Evolutionary conservation across 345 rosid species (phyloP).

Genomic region (Atalantia buxifolia): DNA sequence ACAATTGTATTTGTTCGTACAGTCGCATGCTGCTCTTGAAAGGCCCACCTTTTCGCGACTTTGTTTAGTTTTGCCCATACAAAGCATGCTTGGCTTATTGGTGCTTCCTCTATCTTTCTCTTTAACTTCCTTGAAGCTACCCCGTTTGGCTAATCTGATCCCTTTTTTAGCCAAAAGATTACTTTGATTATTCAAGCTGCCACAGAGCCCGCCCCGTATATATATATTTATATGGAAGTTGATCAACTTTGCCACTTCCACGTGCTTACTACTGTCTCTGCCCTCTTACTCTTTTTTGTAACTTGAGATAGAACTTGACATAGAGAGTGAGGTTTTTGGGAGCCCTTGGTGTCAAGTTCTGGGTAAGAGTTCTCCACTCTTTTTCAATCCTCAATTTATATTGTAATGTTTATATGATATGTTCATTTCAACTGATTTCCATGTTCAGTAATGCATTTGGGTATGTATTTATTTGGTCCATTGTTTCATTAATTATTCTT

Average conservation of each 20-base stretch:
- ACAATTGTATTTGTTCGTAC: too few species aligned
- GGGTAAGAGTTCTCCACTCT: slow-evolving; percentile 11
- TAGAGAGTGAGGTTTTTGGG: not conserved
- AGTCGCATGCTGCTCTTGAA: too few species aligned
- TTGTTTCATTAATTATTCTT: not conserved
- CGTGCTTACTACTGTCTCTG: not conserved
- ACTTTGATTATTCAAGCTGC: slow-evolving; percentile 15
- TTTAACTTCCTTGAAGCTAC: slow-evolving; percentile 29
- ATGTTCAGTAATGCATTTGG: not conserved
- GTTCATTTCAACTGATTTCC: not conserved
- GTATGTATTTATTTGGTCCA: not conserved
- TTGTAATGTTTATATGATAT: not conserved
- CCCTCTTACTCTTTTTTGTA: not conserved
- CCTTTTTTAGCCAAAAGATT: not conserved
- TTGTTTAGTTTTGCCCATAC: not conserved
- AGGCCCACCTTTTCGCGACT: not conserved
- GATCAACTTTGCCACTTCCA: not conserved
- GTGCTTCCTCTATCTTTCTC: slow-evolving; percentile 23
- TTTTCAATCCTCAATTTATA: not conserved
- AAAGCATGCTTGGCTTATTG: slow-evolving; percentile 4
- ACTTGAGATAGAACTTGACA: not conserved
- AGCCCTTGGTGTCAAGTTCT: not conserved
- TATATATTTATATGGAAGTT: not conserved
- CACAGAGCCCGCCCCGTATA: slow-evolving; percentile 7
- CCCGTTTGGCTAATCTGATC: not conserved